These are phyloP conservation scores for Fusarium mangiferae DNA, from an alignment of 2,329 filamentous ascomycete genomes.

Conservation along the genomic window DNA sequence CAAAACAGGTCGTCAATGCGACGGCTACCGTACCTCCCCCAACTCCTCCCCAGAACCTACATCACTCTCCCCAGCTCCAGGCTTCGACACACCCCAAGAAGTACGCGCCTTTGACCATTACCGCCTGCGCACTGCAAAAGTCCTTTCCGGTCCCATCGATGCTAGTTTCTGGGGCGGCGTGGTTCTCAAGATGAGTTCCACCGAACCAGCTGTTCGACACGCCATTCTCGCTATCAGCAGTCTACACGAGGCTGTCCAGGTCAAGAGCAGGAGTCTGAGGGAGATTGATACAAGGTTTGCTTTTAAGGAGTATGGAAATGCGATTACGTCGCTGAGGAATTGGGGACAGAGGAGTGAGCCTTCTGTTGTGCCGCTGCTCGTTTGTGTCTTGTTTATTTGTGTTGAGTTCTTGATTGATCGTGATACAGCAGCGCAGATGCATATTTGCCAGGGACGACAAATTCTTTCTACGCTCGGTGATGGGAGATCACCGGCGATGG, in stretches of 20 bases:
- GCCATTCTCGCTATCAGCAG: slow-evolving; percentile 61
- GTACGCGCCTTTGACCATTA: slow-evolving; percentile 49
- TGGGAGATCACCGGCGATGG: slow-evolving; percentile 45
- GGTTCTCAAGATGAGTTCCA: slow-evolving; percentile 57
- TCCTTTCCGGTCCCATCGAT: slow-evolving; percentile 56
- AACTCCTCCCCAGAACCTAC: slow-evolving; percentile 29
- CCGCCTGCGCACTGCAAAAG: slow-evolving; percentile 50
- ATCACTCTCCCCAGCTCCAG: slow-evolving; percentile 27
- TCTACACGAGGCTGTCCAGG: slow-evolving; percentile 53
- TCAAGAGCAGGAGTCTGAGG: slow-evolving; percentile 24
- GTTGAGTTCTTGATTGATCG: slow-evolving; percentile 65
- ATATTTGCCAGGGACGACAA: slow-evolving; percentile 56
- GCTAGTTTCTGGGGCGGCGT: slow-evolving; percentile 56
- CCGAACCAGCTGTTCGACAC: slow-evolving; percentile 59
- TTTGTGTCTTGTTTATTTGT: slow-evolving; percentile 63
- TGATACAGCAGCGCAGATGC: slow-evolving; percentile 56
- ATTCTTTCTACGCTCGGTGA: slow-evolving; percentile 51
- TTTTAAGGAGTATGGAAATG: slow-evolving; percentile 57
- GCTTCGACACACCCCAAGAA: slow-evolving; percentile 37
- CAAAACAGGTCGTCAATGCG: slow-evolving; percentile 65
- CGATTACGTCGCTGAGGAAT: slow-evolving; percentile 56
- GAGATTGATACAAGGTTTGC: slow-evolving; percentile 40
- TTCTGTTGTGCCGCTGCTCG: slow-evolving; percentile 52
- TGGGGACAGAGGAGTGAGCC: slow-evolving; percentile 47
- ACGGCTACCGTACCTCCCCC: slow-evolving; percentile 58